These are phyloP conservation scores for Colletotrichum sp. DNA, from an alignment of 2,329 filamentous ascomycete genomes.

Conservation along the genomic window DNA sequence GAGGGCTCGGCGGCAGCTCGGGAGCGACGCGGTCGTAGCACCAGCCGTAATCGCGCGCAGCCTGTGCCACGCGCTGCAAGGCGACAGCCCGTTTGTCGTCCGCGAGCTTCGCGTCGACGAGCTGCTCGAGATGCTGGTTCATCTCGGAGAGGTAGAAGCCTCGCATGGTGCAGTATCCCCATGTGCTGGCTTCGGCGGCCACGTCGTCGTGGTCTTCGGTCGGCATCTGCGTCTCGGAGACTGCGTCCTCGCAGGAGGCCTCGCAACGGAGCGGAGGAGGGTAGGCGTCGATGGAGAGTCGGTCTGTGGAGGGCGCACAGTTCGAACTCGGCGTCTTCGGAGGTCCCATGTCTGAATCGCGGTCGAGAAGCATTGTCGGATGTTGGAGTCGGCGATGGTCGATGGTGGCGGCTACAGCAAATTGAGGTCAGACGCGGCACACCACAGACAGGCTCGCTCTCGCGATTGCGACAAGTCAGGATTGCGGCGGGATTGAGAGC, in stretches of 20 bases:
- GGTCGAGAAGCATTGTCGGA: not conserved
- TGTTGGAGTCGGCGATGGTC: not conserved
- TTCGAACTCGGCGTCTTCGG: not conserved
- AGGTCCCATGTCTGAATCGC: not conserved
- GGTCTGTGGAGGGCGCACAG: not conserved
- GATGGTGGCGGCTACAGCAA: not conserved
- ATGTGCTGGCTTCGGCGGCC: not conserved
- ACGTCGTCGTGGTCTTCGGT: not conserved
- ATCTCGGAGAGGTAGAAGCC: not conserved
- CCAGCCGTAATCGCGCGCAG: not conserved
- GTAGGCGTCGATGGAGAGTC: not conserved
- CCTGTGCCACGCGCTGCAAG: not conserved
- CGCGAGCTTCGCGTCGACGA: not conserved
- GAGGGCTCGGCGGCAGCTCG: not conserved
- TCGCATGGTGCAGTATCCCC: not conserved
- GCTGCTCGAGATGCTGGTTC: not conserved
- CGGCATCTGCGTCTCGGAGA: not conserved
- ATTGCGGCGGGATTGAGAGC: not conserved
- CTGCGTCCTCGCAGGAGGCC: not conserved
- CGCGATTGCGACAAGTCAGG: not conserved
- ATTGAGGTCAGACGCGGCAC: not conserved
- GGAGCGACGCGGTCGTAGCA: not conserved
- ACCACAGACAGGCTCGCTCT: not conserved
- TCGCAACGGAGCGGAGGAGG: not conserved
- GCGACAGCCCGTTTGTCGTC: not conserved